A percentile compares a stretch with the other conserved stretches of the same genome.
phyloP scores from a whole-genome alignment of 192 early-diverging fungal genomes.

The Podila minutissima region DNA sequence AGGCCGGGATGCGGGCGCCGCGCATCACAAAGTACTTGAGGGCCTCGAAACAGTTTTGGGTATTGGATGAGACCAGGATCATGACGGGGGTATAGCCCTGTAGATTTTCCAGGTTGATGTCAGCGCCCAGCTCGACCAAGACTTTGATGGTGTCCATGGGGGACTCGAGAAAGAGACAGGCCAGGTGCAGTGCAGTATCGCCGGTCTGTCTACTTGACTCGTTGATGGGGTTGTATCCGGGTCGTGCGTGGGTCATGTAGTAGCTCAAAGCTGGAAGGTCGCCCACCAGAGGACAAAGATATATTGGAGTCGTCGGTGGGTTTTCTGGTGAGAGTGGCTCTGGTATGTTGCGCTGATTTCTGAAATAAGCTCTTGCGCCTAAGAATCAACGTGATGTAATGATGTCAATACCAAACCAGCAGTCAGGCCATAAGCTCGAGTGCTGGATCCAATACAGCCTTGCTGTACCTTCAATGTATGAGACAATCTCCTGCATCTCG shows the following conservation, averaged over 20 bases:
- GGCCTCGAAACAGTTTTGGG: conserved; percentile 44
- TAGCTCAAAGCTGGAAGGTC: conserved; percentile 34
- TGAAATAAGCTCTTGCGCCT: conserved; percentile 31
- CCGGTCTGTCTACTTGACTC: conserved; percentile 43
- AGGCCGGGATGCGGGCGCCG: conserved; percentile 42
- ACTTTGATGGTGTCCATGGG: conserved; percentile 46
- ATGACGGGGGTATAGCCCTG: conserved; percentile 50
- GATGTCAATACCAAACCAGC: not conserved
- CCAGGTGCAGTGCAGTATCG: conserved; percentile 41
- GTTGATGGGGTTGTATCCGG: conserved; percentile 38
- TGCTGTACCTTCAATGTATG: conserved; percentile 23
- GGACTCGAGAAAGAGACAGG: conserved; percentile 40
- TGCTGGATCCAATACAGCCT: not conserved
- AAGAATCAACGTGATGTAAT: not conserved
- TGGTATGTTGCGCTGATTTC: not conserved
- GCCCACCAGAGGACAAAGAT: conserved; percentile 43
- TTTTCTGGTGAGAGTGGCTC: conserved; percentile 26
- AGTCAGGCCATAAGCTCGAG: not conserved
- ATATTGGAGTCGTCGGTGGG: conserved; percentile 46
- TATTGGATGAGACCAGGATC: conserved; percentile 48
- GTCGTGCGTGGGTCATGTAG: conserved; percentile 15
- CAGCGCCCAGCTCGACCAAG: conserved; percentile 39
- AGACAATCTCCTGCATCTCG: conserved; percentile 30
- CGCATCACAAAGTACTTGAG: conserved; percentile 50
- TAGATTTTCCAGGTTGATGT: conserved; percentile 46